Base-by-base conservation (phyloP, 768 basidiomycete genomes). In the Agrocybe praecox region DNA sequence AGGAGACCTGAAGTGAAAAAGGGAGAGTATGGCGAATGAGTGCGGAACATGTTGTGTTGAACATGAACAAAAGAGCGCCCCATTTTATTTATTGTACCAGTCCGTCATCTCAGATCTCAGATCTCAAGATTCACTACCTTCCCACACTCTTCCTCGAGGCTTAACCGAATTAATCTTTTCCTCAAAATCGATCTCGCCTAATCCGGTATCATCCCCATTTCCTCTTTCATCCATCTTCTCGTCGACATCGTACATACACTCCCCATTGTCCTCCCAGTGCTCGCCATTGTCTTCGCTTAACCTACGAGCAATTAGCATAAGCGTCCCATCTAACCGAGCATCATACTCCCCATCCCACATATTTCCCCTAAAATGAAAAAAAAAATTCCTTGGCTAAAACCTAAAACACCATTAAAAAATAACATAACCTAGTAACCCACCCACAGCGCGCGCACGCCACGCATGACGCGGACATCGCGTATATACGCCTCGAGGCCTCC, bases 1-100 rank as follows among this genome's bases (percentile, higher is more conserved):
- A 85, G 72, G 36, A 85, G 75, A 43, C 86, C 86, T 4, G 79
- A 81, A 4, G 82, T 88, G 80, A 88, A 88, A 71, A 88, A 82
- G 43, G 83, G 79, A 0, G 84, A 86, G 62, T 88, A 87, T 56
- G 74, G 80, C 19, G 77, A 81, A 70, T 74, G 67, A n/a, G 72
- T 65, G 63, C 62, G 61, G 67, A 76, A 76, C 74, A 77, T 75
- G 60, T 56, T 60, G n/a, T 44, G 47, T 45, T 14, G 18, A 10
- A 43, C 23, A 54, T 42, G 59, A 42, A 56, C 29, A 58, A 49
- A 47, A 44, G 34, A 26, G 14, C 2, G 22, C 42, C 23, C 19
- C 19, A 32, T 49, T 48, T 51, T 40, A 15, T 40, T 40, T 5
- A 34, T 14, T 40, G 6, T 40, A 3, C 12, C 12, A 40, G 36